These are phyloP conservation scores for Barnettozyma botsteinii DNA, from an alignment of 805 yeast species.

Conservation along the genomic window DNA sequence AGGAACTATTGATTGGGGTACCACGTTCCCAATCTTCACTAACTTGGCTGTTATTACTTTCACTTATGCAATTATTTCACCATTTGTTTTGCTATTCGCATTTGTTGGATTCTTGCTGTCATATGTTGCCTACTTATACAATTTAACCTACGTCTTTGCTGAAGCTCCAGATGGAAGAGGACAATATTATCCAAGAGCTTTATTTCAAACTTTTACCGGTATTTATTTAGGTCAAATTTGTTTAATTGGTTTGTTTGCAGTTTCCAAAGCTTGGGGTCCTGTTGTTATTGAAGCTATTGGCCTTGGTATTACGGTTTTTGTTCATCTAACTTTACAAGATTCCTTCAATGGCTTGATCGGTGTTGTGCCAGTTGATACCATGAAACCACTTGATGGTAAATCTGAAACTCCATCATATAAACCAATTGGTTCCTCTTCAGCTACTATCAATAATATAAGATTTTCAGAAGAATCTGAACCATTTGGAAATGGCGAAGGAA, in stretches of 20 bases:
- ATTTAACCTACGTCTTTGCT: slow-evolving; percentile 60
- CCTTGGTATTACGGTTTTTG: slow-evolving; percentile 57
- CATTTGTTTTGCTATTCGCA: slow-evolving; percentile 73
- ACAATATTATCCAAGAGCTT: slow-evolving; percentile 77
- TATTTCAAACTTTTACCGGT: slow-evolving; percentile 85
- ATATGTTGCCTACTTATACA: slow-evolving; percentile 76
- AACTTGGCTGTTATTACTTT: slow-evolving; percentile 64
- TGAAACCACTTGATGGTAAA: slow-evolving; percentile 72
- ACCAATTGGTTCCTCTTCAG: slow-evolving; percentile 29
- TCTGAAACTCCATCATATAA: slow-evolving; percentile 54
- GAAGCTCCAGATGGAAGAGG: slow-evolving; percentile 78
- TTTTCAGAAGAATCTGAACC: slow-evolving; percentile 9
- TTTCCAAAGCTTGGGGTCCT: slow-evolving; percentile 95
- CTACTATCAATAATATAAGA: slow-evolving; percentile 1
- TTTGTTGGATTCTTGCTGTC: slow-evolving; percentile 62
- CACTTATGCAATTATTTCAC: slow-evolving; percentile 71
- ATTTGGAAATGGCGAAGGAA: neutral
- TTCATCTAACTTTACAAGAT: slow-evolving; percentile 54
- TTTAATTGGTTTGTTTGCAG: slow-evolving; percentile 77
- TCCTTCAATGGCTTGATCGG: slow-evolving; percentile 62
- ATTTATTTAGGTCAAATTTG: slow-evolving; percentile 84
- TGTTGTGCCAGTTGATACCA: slow-evolving; percentile 61
- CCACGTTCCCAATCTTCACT: slow-evolving; percentile 69
- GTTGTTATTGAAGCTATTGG: slow-evolving; percentile 68
- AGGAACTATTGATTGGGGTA: slow-evolving; percentile 61